Evolutionary conservation across 1,139 yeast genomes (phyloP), one percentile per base, ranked within the genome.

Genomic region (Zygotorulaspora mrakii): DNA sequence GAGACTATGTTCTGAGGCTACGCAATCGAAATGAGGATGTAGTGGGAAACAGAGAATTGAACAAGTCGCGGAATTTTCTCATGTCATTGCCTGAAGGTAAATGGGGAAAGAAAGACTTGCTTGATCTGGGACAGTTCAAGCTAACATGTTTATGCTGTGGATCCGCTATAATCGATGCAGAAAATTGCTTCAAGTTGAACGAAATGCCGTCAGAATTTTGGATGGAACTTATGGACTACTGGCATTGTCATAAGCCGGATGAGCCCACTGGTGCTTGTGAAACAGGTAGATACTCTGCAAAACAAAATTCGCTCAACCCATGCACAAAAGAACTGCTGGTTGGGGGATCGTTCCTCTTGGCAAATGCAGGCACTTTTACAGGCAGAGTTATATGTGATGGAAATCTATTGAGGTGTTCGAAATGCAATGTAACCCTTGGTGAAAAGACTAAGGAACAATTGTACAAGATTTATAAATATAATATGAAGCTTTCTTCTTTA

Each of bases 231-330:
- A 84, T 91, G 95, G 97, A 91, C 46, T 84, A 83, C 50, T 91
- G 98, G 98, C 97, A 91, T 61, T 91, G 98, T 58, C 97, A 91
- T 59, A 88, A 88, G 57, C 97, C 98, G 0, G 68, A 69, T 16
- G 61, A 66, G n/a, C n/a, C n/a, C 26, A 52, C 69, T 16, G 61
- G 66, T 26, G 52, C 50, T 18, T 20, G 23, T 12, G 28, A 14
- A 3, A 16, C 17, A 17, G 13, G 25, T 3, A 18, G n/a, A 16
- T 39, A 37, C 21, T 31, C 42, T 9, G 31, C 35, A 11, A 35
- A 27, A 17, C 34, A 40, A 29, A 40, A 43, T 31, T 43, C 42
- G 1, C 10, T 37, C 24, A 37, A 36, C 17, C 37, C 37, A 14
- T 31, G 16, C 17, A 16, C 21, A 24, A 37, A 49, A 5, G 64